phyloP scores from a whole-genome alignment of 2,329 filamentous ascomycete species.

The Myriosclerotinia curreyana region DNA sequence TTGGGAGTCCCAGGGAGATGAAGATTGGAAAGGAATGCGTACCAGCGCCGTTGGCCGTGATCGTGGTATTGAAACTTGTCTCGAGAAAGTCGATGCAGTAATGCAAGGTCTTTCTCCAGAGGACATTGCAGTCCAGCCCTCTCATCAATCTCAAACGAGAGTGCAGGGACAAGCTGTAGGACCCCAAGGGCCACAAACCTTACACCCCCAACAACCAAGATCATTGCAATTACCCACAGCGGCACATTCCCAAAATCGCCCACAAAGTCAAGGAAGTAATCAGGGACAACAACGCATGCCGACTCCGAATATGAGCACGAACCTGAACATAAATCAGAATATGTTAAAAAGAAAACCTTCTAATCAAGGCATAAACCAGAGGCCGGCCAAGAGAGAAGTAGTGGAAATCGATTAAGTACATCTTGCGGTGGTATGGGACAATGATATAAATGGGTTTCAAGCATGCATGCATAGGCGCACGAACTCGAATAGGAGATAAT shows the following conservation, averaged over 20 bases:
- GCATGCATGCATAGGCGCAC: conserved; percentile 19
- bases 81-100: conserved; percentile 34
- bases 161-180: conserved; percentile 11
- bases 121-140: neutral
- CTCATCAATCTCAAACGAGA: conserved; percentile 17
- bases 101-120: conserved; percentile 28
- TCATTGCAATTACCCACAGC: conserved; percentile 24
- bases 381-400: conserved; percentile 25
- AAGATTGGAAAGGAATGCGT: conserved; percentile 49
- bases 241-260: conserved; percentile 24
- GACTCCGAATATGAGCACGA: conserved; percentile 23
- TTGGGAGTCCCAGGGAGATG: conserved; percentile 45
- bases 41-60: conserved; percentile 48
- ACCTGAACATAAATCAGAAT: conserved; percentile 20
- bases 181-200: conserved; percentile 5
- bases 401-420: conserved; percentile 34
- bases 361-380: conserved; percentile 28
- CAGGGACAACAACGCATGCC: conserved; percentile 21
- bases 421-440: conserved; percentile 1
- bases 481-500: conserved; percentile 16
- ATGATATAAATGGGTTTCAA: conserved; percentile 13
- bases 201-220: conserved; percentile 6
- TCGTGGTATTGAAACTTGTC: conserved; percentile 42
- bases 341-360: conserved; percentile 29
- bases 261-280: conserved; percentile 24